Conservation (phyloP, 495 filamentous ascomycete species). For the Astrocystis sublimbata region DNA sequence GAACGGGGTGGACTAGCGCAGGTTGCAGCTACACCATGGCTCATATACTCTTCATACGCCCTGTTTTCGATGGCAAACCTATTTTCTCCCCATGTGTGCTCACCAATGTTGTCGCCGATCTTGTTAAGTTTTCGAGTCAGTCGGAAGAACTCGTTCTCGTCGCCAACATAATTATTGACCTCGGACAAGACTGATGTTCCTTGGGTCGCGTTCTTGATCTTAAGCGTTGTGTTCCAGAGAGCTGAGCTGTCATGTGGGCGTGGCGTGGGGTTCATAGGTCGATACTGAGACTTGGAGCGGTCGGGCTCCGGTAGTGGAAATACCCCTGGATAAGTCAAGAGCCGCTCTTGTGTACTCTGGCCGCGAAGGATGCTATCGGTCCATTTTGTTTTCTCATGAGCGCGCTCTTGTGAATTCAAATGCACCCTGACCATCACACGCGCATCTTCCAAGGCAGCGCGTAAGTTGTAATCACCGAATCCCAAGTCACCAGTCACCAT, state of each 20-base stretch:
- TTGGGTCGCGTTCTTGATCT: neutral
- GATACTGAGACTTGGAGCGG: constrained; percentile 21
- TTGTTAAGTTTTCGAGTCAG: neutral
- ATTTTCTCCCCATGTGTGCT: neutral
- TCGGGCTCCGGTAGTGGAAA: constrained; percentile 12
- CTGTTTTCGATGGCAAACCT: constrained; percentile 6
- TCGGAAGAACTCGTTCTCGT: constrained; percentile 12
- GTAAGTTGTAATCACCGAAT: constrained; percentile 15
- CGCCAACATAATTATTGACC: constrained; percentile 14
- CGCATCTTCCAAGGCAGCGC: constrained; percentile 21
- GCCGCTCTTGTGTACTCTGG: constrained; percentile 17
- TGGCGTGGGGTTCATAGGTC: constrained; percentile 18
- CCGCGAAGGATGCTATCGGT: constrained; percentile 16
- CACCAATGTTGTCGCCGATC: neutral
- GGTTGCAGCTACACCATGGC: neutral
- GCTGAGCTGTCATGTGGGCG: neutral
- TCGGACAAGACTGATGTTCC: neutral
- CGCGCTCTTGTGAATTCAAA: constrained; percentile 2
- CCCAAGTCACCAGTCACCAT: constrained; percentile 26
- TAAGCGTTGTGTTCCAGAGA: constrained; percentile 11
- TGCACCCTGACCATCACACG: constrained; percentile 24
- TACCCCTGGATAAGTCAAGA: constrained; percentile 23
- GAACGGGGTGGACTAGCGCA: constrained; percentile 3
- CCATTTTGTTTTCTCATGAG: constrained; percentile 19
- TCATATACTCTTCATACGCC: constrained; percentile 12